Conservation (phyloP, 345 rosid species). For the Adansonia digitata region DNA sequence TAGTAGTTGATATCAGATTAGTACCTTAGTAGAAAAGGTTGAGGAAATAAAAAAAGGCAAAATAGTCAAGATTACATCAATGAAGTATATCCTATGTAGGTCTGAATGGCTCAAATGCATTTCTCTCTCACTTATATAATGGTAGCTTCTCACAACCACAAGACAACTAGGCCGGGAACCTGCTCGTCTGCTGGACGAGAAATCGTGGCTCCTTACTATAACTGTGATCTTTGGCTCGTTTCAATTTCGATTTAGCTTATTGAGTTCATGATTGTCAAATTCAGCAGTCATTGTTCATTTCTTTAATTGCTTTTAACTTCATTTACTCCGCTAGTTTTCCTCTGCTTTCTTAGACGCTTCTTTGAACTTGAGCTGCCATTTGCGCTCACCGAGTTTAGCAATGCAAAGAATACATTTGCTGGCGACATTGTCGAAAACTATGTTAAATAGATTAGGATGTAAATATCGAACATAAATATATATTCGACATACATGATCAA, state of each 20-base stretch:
- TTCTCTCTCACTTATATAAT: not conserved
- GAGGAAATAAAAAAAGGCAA: not conserved
- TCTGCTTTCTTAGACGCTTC: too few relatives aligned
- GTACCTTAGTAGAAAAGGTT: not conserved
- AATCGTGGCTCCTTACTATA: not conserved
- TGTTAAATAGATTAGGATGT: too few relatives aligned
- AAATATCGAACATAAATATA: too few relatives aligned
- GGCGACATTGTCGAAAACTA: too few relatives aligned
- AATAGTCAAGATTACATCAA: not conserved
- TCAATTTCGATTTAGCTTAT: not conserved
- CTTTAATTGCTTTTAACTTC: not conserved
- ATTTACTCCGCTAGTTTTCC: too few relatives aligned
- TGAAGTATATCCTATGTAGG: not conserved
- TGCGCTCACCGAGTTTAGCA: not conserved
- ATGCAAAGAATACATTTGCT: not conserved
- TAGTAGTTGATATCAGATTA: not conserved
- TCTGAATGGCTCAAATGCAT: not conserved
- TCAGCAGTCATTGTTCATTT: not conserved
- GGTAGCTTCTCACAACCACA: not conserved
- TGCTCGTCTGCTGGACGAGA: not conserved
- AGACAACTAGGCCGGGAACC: not conserved
- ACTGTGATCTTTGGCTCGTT: not conserved
- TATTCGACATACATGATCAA: too few relatives aligned
- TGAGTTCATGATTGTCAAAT: not conserved
- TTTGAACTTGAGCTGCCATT: too few relatives aligned